Conservation (phyloP, 2,329 filamentous ascomycete genomes). For the Calonectria leucothoes region DNA sequence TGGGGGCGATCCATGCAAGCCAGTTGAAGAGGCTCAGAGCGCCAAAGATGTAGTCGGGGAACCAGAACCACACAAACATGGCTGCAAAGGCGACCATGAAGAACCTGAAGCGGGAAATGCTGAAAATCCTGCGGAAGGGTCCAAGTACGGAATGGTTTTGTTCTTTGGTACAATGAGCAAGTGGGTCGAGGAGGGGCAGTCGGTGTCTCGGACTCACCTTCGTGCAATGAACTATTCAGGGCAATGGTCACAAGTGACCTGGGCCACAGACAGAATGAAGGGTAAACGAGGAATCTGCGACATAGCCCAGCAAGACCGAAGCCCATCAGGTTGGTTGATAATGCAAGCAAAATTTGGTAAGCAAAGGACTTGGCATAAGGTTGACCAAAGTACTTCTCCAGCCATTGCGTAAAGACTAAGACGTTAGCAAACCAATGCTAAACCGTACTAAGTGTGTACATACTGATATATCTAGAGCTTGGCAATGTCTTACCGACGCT, state of each 20-base stretch:
- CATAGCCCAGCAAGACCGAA: constrained; percentile 65
- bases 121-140: constrained; percentile 33
- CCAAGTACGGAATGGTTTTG: constrained; percentile 25
- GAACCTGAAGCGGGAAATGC: constrained; percentile 34
- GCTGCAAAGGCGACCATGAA: constrained; percentile 30
- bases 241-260: constrained; percentile 48
- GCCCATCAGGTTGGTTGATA: constrained; percentile 56
- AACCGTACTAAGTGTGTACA: not conserved
- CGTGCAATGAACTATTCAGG: constrained; percentile 35
- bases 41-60: constrained; percentile 33
- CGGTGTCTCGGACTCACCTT: constrained; percentile 6
- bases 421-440: not conserved
- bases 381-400: constrained; percentile 38
- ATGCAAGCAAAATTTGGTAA: constrained; percentile 47
- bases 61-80: constrained; percentile 41
- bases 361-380: constrained; percentile 35
- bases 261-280: constrained; percentile 44
- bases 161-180: not conserved
- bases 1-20: constrained; percentile 66
- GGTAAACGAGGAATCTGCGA: constrained; percentile 64
- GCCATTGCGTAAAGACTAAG: constrained; percentile 36
- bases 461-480: constrained; percentile 23
- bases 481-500: constrained; percentile 36
- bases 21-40: constrained; percentile 58
- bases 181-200: accelerated